Percentiles rank a stretch among this genome's conserved stretches.
Conservation (phyloP, 768 basidiomycete species). For the Podaxis rugospora region DNA sequence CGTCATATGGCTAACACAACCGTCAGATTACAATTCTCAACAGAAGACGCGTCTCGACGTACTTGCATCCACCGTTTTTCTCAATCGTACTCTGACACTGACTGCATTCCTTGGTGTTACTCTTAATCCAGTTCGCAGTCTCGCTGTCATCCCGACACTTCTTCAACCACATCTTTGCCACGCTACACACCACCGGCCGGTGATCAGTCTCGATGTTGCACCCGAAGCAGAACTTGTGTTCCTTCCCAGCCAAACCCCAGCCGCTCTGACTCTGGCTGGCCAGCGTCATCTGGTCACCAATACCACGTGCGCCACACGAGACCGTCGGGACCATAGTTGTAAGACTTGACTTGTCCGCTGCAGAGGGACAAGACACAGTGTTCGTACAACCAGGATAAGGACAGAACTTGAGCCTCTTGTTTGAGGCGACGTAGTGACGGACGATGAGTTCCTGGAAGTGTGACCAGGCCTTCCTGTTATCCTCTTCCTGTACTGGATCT, state of each 20-base stretch:
- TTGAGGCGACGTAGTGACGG: slow-evolving; percentile 86
- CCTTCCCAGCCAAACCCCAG: slow-evolving; percentile 33
- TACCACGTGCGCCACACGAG: slow-evolving; percentile 64
- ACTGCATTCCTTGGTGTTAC: slow-evolving; percentile 97
- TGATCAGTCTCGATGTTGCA: slow-evolving; percentile 88
- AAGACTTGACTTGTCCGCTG: slow-evolving; percentile 68
- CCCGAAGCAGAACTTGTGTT: slow-evolving; percentile 92
- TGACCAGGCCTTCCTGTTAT: slow-evolving; percentile 47
- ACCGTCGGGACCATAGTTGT: slow-evolving; percentile 86
- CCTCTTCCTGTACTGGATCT: slow-evolving; percentile 24
- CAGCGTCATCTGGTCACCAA: slow-evolving; percentile 30
- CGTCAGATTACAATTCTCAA: slow-evolving; percentile 11
- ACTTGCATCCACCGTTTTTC: slow-evolving; percentile 99
- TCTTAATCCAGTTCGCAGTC: slow-evolving; percentile 99
- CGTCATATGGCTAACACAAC: slow-evolving; percentile 84
- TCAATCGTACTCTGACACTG: slow-evolving; percentile 98
- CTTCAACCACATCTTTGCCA: slow-evolving; percentile 92
- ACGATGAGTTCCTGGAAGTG: slow-evolving; percentile 88
- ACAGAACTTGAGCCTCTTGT: slow-evolving; percentile 84
- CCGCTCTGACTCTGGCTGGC: slow-evolving; percentile 24
- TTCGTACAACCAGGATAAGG: slow-evolving; percentile 93
- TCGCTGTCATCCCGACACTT: slow-evolving; percentile 98
- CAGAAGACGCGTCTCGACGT: slow-evolving; percentile 29
- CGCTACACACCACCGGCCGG: slow-evolving; percentile 83
- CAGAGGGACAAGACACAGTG: slow-evolving; percentile 88